Conservation (phyloP, 768 basidiomycete genomes). For the Obba rivulosa region DNA sequence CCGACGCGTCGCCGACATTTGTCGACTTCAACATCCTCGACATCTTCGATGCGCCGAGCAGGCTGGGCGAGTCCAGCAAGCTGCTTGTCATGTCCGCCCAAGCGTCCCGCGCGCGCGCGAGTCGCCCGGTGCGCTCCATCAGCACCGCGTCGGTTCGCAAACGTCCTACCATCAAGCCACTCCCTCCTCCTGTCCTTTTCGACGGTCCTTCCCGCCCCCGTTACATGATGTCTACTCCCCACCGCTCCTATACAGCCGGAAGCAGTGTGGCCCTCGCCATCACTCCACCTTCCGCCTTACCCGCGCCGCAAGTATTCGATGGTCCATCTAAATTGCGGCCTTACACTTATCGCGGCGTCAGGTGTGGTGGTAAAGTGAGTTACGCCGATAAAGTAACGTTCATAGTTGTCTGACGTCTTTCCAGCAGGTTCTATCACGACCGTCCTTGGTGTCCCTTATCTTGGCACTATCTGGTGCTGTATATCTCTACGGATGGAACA, state of each 20-base stretch:
- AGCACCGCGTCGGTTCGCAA: slow-evolving; percentile 1
- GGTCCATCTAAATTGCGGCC: slow-evolving; percentile 37
- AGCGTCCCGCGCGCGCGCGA: slow-evolving; percentile 5
- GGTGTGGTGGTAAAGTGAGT: background rate
- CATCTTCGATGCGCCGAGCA: slow-evolving; percentile 45
- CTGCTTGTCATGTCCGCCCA: slow-evolving; percentile 13
- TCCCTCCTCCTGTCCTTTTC: slow-evolving; percentile 41
- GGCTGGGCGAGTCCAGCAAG: slow-evolving; percentile 31
- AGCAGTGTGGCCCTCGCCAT: slow-evolving; percentile 7
- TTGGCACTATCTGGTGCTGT: background rate
- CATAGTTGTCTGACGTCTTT: no score
- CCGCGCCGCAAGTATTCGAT: slow-evolving; percentile 37
- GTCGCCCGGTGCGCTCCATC: slow-evolving; percentile 20
- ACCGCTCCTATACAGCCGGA: slow-evolving; percentile 3
- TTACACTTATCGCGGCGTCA: slow-evolving; percentile 6
- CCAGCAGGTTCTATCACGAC: background rate
- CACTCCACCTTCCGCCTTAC: slow-evolving; percentile 21
- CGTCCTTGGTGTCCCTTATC: background rate
- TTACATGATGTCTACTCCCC: slow-evolving; percentile 13
- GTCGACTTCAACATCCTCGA: slow-evolving; percentile 34
- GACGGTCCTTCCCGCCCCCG: slow-evolving; percentile 43
- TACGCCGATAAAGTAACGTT: no score
- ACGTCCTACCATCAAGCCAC: slow-evolving; percentile 12
- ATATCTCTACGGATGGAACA: background rate
- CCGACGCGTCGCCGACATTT: no score